Evolutionary conservation across 805 yeast genomes (phyloP).

Genomic region (Starmerella sirachaensis): DNA sequence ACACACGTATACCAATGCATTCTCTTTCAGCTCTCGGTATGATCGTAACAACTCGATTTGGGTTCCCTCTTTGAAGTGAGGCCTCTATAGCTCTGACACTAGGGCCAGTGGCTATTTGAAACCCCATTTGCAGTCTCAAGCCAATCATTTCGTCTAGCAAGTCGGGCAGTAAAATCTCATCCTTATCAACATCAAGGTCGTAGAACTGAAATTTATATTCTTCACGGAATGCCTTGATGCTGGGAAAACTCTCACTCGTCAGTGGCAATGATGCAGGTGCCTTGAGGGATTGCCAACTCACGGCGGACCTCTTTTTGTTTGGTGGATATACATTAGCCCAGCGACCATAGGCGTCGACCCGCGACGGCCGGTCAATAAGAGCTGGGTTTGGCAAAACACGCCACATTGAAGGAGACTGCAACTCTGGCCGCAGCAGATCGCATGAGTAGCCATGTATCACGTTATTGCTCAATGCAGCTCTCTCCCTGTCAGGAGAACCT

Average conservation of each 20-base stretch:
- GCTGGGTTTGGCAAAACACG: conserved; percentile 69
- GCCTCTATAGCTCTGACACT: conserved; percentile 55
- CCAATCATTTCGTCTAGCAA: conserved; percentile 80
- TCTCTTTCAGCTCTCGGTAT: conserved; percentile 34
- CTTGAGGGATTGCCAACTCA: conserved; percentile 87
- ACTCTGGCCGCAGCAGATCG: conserved; percentile 10
- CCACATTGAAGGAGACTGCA: conserved; percentile 34
- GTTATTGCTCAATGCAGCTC: not conserved
- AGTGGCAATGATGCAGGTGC: conserved; percentile 90
- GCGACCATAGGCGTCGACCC: conserved; percentile 56
- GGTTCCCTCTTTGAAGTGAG: conserved; percentile 44
- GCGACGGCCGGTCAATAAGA: conserved; percentile 34
- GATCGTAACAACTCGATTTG: conserved; percentile 45
- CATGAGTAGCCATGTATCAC: not conserved
- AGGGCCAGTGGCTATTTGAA: conserved; percentile 75
- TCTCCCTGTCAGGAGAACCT: too few relatives aligned
- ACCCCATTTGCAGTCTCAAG: conserved; percentile 70
- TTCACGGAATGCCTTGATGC: conserved; percentile 50
- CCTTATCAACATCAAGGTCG: conserved; percentile 29
- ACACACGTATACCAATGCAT: conserved; percentile 50
- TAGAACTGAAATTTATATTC: conserved; percentile 77
- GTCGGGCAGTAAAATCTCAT: conserved; percentile 29
- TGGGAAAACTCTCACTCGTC: conserved; percentile 67
- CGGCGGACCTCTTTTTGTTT: conserved; percentile 48
- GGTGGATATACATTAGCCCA: conserved; percentile 89